phyloP scores from a whole-genome alignment of 2,329 filamentous ascomycete genomes.

The Tolypocladium nubicola region DNA sequence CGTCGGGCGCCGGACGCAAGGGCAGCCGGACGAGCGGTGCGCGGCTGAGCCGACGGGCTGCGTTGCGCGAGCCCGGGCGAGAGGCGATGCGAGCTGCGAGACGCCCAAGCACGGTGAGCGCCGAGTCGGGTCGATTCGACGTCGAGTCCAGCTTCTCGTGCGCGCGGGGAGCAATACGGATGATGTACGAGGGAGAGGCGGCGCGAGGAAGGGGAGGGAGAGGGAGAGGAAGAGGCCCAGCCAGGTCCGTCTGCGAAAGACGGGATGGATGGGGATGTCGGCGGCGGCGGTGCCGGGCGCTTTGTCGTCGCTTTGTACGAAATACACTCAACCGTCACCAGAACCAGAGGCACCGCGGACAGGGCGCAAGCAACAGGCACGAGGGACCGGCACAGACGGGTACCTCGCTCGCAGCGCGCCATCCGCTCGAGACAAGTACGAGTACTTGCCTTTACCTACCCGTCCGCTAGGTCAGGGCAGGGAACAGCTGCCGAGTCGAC shows the following conservation, averaged over 20 bases:
- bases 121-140: background rate
- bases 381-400: background rate
- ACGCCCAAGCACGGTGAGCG: background rate
- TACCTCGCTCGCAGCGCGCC: background rate
- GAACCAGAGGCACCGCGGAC: too few species aligned
- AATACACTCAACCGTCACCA: background rate
- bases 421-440: background rate
- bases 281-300: background rate
- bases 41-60: background rate
- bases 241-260: background rate
- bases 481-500: background rate
- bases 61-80: background rate
- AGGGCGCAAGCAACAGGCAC: background rate
- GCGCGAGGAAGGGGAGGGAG: background rate
- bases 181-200: background rate
- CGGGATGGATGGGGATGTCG: background rate
- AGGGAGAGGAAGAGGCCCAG: background rate
- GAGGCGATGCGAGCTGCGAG: background rate
- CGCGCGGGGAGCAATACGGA: too few species aligned
- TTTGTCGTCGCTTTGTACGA: background rate
- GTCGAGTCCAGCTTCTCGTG: background rate
- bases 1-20: background rate
- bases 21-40: background rate
- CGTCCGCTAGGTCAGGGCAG: background rate
- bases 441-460: background rate